Evolutionary conservation across 371 early-diverging fungal genomes (phyloP).

Genomic region (Apophysomyces trapeziformis): DNA sequence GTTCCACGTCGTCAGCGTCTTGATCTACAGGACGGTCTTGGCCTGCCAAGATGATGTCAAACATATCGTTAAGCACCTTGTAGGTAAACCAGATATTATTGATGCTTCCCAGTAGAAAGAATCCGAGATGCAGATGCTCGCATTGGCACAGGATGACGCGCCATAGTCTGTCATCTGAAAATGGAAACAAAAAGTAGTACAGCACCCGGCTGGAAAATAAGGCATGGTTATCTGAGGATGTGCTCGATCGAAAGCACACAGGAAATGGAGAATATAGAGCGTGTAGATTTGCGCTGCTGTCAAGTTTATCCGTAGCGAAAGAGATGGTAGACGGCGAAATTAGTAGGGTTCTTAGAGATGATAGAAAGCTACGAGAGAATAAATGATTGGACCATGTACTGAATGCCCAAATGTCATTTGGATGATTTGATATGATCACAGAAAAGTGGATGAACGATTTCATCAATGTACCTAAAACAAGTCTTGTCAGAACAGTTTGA

Average conservation of each 20-base stretch:
- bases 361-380: conserved; percentile 15
- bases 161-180: conserved; percentile 58
- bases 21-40: conserved; percentile 1
- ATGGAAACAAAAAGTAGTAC: conserved; percentile 51
- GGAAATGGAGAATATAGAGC: conserved; percentile 50
- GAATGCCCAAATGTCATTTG: conserved; percentile 26
- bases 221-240: conserved; percentile 25
- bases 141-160: conserved; percentile 54
- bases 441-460: conserved; percentile 56
- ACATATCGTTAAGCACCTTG: conserved; percentile 61
- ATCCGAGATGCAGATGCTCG: conserved; percentile 64
- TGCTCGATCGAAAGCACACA: conserved; percentile 28
- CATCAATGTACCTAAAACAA: conserved; percentile 52
- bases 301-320: conserved; percentile 1
- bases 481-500: conserved; percentile 1
- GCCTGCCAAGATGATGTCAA: conserved; percentile 48
- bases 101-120: conserved; percentile 64
- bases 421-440: conserved; percentile 33
- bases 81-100: conserved; percentile 63
- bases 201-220: conserved; percentile 37
- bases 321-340: conserved; percentile 12
- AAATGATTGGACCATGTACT: conserved; percentile 14
- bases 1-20: conserved; percentile 12
- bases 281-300: conserved; percentile 14
- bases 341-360: conserved; percentile 17